Conservation (phyloP, 306 rosid genomes). For the Parietaria judaica region DNA sequence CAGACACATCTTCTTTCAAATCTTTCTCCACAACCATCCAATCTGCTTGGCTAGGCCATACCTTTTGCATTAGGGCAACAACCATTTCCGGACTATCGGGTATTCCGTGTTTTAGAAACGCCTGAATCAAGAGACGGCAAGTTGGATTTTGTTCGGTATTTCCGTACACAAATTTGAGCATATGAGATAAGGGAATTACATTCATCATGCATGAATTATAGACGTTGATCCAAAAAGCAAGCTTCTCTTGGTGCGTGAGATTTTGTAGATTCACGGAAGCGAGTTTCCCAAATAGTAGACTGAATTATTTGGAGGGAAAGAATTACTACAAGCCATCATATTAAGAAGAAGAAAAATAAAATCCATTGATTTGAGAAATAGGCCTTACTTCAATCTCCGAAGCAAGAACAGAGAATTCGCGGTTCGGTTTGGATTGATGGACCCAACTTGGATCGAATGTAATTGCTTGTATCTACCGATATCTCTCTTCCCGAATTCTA, state of each 20-base stretch:
- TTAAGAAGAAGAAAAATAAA: constrained; percentile 9
- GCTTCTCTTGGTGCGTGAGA: constrained; percentile 83
- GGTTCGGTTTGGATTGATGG: constrained; percentile 60
- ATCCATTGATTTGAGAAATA: background rate
- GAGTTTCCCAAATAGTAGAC: constrained; percentile 70
- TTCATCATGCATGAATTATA: constrained; percentile 95
- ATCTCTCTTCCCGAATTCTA: constrained; percentile 56
- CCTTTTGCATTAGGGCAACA: constrained; percentile 69
- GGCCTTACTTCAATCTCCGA: constrained; percentile 66
- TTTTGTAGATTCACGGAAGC: constrained; percentile 56
- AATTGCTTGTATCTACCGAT: constrained; percentile 63
- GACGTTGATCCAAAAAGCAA: constrained; percentile 94
- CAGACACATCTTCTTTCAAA: constrained; percentile 15
- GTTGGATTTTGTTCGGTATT: background rate
- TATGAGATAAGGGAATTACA: constrained; percentile 25
- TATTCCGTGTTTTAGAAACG: constrained; percentile 67
- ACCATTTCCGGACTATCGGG: constrained; percentile 76
- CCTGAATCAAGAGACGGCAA: constrained; percentile 36
- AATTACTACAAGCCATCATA: constrained; percentile 1
- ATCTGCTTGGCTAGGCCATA: constrained; percentile 7
- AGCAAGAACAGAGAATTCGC: constrained; percentile 59
- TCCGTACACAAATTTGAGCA: constrained; percentile 4
- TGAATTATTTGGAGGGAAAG: constrained; percentile 31
- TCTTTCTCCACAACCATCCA: constrained; percentile 3
- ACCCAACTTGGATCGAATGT: constrained; percentile 36